Conservation (phyloP, 164 flowering plant genomes). For the Kingdonia uniflora region DNA sequence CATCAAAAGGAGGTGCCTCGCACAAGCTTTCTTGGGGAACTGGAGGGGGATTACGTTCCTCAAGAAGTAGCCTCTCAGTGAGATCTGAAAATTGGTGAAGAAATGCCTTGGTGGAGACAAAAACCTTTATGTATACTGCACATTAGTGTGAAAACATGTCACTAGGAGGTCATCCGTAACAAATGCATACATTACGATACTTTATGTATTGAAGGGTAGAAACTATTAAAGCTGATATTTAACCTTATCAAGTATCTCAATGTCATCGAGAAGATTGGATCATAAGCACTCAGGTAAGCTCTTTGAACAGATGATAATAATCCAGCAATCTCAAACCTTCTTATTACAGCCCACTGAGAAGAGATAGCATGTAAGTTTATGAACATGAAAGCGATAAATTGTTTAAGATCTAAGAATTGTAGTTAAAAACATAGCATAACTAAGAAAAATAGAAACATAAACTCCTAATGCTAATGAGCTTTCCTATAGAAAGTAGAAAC, state of each 20-base stretch:
- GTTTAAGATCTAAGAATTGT: neutral
- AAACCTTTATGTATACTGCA: conserved; percentile 87
- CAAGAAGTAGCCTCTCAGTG: conserved; percentile 78
- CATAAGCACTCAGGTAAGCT: conserved; percentile 83
- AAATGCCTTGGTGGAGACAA: conserved; percentile 75
- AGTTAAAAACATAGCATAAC: neutral
- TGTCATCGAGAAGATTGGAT: conserved; percentile 87
- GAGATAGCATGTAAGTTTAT: conserved; percentile 10
- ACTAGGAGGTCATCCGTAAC: conserved; percentile 4
- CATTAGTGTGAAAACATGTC: neutral
- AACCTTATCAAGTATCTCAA: conserved; percentile 97
- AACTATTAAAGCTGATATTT: neutral
- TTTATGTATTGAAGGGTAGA: neutral
- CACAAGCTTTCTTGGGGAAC: conserved; percentile 58
- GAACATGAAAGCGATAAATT: neutral
- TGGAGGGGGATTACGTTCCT: conserved; percentile 82
- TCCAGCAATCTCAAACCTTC: conserved; percentile 87
- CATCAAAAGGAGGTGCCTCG: conserved; percentile 94
- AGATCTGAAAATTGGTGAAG: conserved; percentile 91
- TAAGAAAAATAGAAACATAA: too few species aligned
- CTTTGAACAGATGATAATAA: conserved; percentile 67
- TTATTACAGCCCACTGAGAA: conserved; percentile 89
- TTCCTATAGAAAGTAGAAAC: too few species aligned
- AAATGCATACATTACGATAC: neutral
- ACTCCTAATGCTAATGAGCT: too few species aligned